Percentiles rank a stretch among this genome's conserved stretches.
Conservation (phyloP, 2,329 filamentous ascomycete species). For the Ceratocystis alfenasii region DNA sequence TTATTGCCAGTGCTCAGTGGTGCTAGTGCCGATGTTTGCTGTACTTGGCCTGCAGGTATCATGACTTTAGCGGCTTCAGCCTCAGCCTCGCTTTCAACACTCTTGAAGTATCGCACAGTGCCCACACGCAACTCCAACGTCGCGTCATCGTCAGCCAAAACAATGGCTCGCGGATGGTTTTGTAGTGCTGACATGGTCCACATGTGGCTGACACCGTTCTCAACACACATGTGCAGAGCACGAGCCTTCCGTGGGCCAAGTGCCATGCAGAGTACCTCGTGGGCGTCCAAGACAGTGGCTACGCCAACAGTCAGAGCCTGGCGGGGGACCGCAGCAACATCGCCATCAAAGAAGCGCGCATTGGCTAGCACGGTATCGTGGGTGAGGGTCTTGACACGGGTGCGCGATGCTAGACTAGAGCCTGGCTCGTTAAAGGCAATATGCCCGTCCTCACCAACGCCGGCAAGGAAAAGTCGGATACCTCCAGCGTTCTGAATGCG, state of each 20-base stretch:
- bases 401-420: slow-evolving; percentile 63
- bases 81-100: slow-evolving; percentile 51
- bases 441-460: slow-evolving; percentile 76
- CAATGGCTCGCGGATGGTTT: slow-evolving; percentile 67
- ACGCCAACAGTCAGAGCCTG: slow-evolving; percentile 80
- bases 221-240: slow-evolving; percentile 67
- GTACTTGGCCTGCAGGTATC: not conserved
- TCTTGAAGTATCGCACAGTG: slow-evolving; percentile 62
- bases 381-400: slow-evolving; percentile 73
- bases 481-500: slow-evolving; percentile 63
- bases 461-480: slow-evolving; percentile 75
- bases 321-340: slow-evolving; percentile 60
- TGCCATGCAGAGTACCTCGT: slow-evolving; percentile 73
- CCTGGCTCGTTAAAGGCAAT: slow-evolving; percentile 88
- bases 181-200: slow-evolving; percentile 77
- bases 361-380: slow-evolving; percentile 82
- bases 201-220: slow-evolving; percentile 78
- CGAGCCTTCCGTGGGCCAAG: slow-evolving; percentile 69
- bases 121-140: slow-evolving; percentile 62
- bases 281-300: slow-evolving; percentile 67
- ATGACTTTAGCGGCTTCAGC: slow-evolving; percentile 36
- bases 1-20: slow-evolving; percentile 24
- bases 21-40: not conserved
- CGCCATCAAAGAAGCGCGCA: slow-evolving; percentile 69
- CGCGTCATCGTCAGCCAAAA: slow-evolving; percentile 73